Evolutionary conservation across 805 yeast species (phyloP).

Genomic region (Hemisphaericaspora nanyangensis): DNA sequence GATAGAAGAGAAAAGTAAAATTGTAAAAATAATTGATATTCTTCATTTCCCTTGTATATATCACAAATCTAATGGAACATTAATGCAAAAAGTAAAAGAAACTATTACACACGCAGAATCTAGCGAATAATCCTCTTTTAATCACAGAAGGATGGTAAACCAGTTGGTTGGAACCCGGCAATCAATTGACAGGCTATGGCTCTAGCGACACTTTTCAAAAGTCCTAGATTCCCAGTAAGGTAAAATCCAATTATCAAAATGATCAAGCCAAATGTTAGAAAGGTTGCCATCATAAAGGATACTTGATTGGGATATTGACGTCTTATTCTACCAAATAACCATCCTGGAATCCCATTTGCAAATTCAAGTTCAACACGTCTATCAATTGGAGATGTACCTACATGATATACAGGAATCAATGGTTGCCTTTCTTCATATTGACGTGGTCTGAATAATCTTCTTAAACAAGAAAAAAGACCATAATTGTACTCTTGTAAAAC

Average conservation of each 20-base stretch:
- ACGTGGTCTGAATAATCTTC: background rate
- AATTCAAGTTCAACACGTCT: background rate
- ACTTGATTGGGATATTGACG: slow-evolving; percentile 4
- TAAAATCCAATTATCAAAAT: slow-evolving; percentile 7
- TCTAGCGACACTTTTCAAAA: slow-evolving; percentile 5
- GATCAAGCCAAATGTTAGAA: slow-evolving; percentile 7
- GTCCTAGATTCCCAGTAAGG: slow-evolving; percentile 13
- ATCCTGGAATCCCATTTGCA: slow-evolving; percentile 1
- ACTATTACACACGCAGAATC: background rate
- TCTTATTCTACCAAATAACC: slow-evolving; percentile 5
- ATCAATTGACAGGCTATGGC: slow-evolving; percentile 10
- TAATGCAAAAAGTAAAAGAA: background rate
- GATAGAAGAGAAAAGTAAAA: slow-evolving; percentile 51
- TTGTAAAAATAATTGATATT: background rate
- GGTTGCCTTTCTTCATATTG: slow-evolving; percentile 1
- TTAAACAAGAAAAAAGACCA: slow-evolving; percentile 1
- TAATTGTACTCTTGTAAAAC: background rate
- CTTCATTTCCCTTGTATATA: slow-evolving; percentile 7
- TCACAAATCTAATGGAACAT: background rate
- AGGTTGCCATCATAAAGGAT: slow-evolving; percentile 3
- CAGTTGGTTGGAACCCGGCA: background rate
- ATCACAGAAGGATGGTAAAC: slow-evolving; percentile 7
- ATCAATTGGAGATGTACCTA: background rate
- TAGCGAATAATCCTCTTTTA: no score
- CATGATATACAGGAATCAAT: slow-evolving; percentile 1